Base-by-base conservation (phyloP, 441 rosid genomes). In the Jatropha multifida region DNA sequence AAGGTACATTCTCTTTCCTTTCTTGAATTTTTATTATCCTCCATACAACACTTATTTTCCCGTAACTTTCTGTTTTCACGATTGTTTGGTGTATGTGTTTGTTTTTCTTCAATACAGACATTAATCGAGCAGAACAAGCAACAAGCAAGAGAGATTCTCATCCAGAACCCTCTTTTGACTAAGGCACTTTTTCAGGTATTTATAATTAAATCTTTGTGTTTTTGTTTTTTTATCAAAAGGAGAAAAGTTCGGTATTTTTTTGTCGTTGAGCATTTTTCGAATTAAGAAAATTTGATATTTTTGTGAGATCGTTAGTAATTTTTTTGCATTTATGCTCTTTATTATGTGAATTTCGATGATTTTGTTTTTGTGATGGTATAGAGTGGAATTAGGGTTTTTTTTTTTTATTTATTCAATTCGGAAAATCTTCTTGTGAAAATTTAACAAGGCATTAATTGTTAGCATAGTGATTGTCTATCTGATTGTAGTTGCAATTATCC, bases 71-170 rank as follows among this genome's bases (percentile, higher is more conserved):
- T 20, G 37, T 18, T 20, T 18, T 2, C 12, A 12, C 51, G 23
- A 32, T 10, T 32, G 32, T 13, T 14, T 4, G 5, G 4, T 38
- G 41, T 65, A 40, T 73, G 20, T 42, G 7, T 18, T 32, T 41
- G 2, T 20, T 26, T 8, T 69, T 55, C n/a, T 49, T 20, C 37
- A 7, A 52, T 41, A 18, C 83, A 94, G 99, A 62, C 89, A 20
- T 82, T 95, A 76, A 94, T 94, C 65, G 99, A 93, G 76, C 96
- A 93, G 90, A 95, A 95, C 80, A 90, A 88, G 76, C 85, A 89
- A 56, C 98, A 95, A 77, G 99, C 98, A 26, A 92, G 92, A 58
- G 89, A 92, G 52, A 89, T 93, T 72, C 88, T 95, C 61, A 90
- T 92, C 73, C 96, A 88, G 76, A 95, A 95, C 78, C 97, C 98